phyloP scores from a whole-genome alignment of 495 filamentous ascomycete species.

The Podospora fimiseda region DNA sequence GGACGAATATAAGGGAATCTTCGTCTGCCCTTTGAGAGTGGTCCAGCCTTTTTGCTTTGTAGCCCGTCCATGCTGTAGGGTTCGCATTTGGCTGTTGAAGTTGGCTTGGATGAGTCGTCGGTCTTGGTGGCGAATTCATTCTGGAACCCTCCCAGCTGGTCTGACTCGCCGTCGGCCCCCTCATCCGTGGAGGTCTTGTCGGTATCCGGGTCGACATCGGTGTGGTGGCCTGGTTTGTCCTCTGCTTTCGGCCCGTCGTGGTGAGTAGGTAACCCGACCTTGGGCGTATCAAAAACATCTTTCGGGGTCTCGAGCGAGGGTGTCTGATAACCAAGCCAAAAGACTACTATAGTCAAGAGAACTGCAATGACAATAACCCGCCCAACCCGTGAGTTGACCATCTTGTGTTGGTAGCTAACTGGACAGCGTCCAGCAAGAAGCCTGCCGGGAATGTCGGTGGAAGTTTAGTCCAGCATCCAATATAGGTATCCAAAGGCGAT shows the following conservation, averaged over 20 bases:
- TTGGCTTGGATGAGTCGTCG: background rate
- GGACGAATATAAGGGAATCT: constrained; percentile 52
- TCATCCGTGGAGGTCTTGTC: background rate
- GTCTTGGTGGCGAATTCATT: background rate
- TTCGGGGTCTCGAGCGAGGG: background rate
- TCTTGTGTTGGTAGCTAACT: constrained; percentile 1
- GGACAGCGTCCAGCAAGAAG: background rate
- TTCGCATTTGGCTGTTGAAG: background rate
- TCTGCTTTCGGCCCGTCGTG: background rate
- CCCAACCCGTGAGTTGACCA: constrained; percentile 12
- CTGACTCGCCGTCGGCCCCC: background rate
- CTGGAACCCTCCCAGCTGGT: background rate
- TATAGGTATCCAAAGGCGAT: background rate
- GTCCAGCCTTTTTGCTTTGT: constrained; percentile 25
- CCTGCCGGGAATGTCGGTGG: background rate
- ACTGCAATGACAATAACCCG: constrained; percentile 12
- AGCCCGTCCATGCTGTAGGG: constrained; percentile 18
- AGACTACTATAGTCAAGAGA: constrained; percentile 12
- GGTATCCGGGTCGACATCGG: background rate
- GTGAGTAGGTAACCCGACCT: background rate
- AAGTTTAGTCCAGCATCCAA: background rate
- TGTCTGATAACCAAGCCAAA: constrained; percentile 16
- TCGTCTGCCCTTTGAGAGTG: constrained; percentile 35
- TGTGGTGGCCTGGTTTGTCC: background rate
- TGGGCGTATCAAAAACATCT: constrained; percentile 1